Base-by-base conservation (phyloP, 305 asterid species). In the Ajuga reptans region DNA sequence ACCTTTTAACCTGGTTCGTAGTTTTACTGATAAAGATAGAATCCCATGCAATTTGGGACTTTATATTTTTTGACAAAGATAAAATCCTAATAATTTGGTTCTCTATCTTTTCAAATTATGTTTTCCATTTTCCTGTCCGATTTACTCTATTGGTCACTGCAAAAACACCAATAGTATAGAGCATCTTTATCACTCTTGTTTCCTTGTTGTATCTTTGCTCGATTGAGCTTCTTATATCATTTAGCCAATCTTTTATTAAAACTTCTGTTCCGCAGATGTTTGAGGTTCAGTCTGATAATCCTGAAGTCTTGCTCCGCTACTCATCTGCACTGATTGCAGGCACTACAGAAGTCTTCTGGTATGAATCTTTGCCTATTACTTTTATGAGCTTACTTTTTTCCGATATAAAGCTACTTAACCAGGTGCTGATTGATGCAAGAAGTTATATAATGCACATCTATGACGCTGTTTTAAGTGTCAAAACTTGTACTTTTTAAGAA, bases 261-360 rank as follows among this genome's bases (percentile, higher is more conserved):
- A 58, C 36, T 53, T 73, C 42, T 62, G 4, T 58, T 37, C 45
- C 42, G 15, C 77, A 78, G 79, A 56, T 74, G 66, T 78, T 78
- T 69, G 79, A 78, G 71, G 68, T 74, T 51, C 49, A 73, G 37
- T 81, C 83, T 64, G 89, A 87, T 73, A 84, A 80, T 79, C 84
- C 85, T 31, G 93, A 84, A 57, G 85, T 78, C 69, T 79, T 87
- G 53, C 91, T 86, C 12, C 96, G 97, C 39, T 87, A 79, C 73
- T 89, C 96, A 14, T 82, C 88, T 50, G 95, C 96, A 65, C 93
- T 91, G 62, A 87, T 89, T 75, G 88, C 84, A 81, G 97, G 97
- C 72, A 95, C 95, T 77, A 81, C 85, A 76, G 87, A 84, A 83
- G 93, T 91, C 57, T 91, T 91, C 85, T 91, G 97, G 97, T 91